These are phyloP conservation scores for Penicillium roqueforti DNA, from an alignment of 495 filamentous ascomycete genomes.

Conservation along the genomic window DNA sequence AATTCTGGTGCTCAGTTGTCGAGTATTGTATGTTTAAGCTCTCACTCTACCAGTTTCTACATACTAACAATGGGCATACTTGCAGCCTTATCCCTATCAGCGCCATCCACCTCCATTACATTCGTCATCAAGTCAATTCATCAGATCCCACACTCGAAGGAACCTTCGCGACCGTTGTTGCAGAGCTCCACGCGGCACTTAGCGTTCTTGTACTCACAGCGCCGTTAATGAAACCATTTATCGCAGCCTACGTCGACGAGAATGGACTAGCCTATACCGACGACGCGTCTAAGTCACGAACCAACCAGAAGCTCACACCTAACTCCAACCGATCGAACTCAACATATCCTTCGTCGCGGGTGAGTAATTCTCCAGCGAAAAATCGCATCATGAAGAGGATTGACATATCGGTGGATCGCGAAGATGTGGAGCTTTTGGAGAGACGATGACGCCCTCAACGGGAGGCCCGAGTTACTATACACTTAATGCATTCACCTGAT, in stretches of 20 bases:
- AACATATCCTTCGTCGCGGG: neutral
- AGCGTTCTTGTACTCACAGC: constrained; percentile 19
- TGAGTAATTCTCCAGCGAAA: neutral
- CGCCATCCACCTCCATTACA: constrained; percentile 21
- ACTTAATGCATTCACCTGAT: neutral
- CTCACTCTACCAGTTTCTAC: too few relatives aligned
- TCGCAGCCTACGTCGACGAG: constrained; percentile 32
- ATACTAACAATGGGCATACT: neutral
- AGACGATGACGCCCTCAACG: neutral
- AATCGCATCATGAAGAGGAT: constrained; percentile 12
- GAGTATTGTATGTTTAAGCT: constrained; percentile 17
- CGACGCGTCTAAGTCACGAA: constrained; percentile 5
- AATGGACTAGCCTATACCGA: constrained; percentile 30
- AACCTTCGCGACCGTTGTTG: constrained; percentile 14
- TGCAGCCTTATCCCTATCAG: constrained; percentile 22
- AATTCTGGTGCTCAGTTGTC: constrained; percentile 17
- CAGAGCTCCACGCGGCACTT: constrained; percentile 24
- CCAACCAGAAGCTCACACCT: neutral
- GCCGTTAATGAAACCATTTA: constrained; percentile 36
- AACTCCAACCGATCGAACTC: neutral
- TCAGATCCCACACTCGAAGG: constrained; percentile 17
- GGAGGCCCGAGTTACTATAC: neutral
- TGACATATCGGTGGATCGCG: constrained; percentile 12
- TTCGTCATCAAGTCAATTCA: constrained; percentile 16
- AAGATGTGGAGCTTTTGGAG: constrained; percentile 1